A percentile compares a stretch with the other conserved stretches of the same genome.
These are phyloP conservation scores for Lichenothelia convexa DNA, from an alignment of 495 filamentous ascomycete species.

Conservation along the genomic window DNA sequence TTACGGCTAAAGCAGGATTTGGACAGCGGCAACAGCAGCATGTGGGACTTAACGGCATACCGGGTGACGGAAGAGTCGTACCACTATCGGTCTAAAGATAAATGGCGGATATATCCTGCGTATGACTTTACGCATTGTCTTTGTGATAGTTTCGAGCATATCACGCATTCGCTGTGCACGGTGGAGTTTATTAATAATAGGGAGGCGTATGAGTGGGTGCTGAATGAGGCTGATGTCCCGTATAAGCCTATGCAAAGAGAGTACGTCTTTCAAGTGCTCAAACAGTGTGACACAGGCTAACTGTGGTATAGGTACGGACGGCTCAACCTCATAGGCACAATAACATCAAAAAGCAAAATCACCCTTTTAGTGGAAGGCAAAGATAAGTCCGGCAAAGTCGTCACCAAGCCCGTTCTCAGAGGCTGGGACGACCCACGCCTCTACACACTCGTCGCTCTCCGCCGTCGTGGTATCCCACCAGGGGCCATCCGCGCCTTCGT, in stretches of 20 bases:
- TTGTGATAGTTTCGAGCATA: conserved; percentile 75
- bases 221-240: conserved; percentile 38
- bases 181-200: conserved; percentile 63
- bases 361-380: conserved; percentile 45
- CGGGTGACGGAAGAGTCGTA: conserved; percentile 44
- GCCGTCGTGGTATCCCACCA: conserved; percentile 67
- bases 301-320: conserved; percentile 79
- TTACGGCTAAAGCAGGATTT: conserved; percentile 83
- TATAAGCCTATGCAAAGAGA: conserved; percentile 14
- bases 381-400: conserved; percentile 8
- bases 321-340: conserved; percentile 61
- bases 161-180: conserved; percentile 80
- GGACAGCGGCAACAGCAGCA: conserved; percentile 28
- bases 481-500: conserved; percentile 76
- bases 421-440: conserved; percentile 83
- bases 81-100: conserved; percentile 53
- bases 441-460: conserved; percentile 72
- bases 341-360: conserved; percentile 72
- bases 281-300: conserved; percentile 30
- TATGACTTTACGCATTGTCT: conserved; percentile 85
- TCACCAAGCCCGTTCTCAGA: conserved; percentile 33
- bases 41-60: conserved; percentile 68
- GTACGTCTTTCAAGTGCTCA: background rate
- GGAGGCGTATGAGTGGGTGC: conserved; percentile 77
- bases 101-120: conserved; percentile 76